A percentile compares a stretch with the other conserved stretches of the same genome.
Evolutionary conservation across 345 rosid species (phyloP).

Genomic region (Arabis alpina): DNA sequence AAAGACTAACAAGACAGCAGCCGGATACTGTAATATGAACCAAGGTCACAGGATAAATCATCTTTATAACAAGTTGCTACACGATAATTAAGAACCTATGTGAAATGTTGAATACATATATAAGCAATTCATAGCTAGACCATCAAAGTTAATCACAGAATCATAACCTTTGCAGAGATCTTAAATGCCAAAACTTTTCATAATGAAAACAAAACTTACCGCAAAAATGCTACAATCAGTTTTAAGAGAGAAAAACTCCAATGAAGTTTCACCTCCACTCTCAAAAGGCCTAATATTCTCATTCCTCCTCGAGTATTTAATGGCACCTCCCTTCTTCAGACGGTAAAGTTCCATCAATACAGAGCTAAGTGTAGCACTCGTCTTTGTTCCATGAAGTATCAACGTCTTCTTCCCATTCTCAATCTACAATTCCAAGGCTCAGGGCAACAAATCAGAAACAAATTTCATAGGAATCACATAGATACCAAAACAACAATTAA

Average conservation of each 20-base stretch:
- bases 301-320: constrained; percentile 86
- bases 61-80: not conserved
- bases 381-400: constrained; percentile 90
- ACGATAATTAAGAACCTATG: not conserved
- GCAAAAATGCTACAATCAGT: constrained; percentile 92
- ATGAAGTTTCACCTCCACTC: constrained; percentile 85
- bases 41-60: not conserved
- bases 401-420: constrained; percentile 95
- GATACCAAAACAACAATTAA: not conserved
- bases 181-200: not conserved
- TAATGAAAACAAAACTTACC: constrained; percentile 48
- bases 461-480: not conserved
- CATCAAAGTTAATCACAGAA: not conserved
- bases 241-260: constrained; percentile 91
- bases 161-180: not conserved
- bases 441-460: constrained; percentile 3
- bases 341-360: constrained; percentile 70
- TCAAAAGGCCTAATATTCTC: constrained; percentile 93
- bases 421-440: constrained; percentile 49
- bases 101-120: not conserved
- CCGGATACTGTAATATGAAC: not conserved
- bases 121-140: constrained; percentile 1
- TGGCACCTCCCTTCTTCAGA: constrained; percentile 73
- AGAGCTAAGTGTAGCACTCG: constrained; percentile 66
- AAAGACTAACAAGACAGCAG: not conserved